Percentiles rank a stretch among this genome's conserved stretches.
Conservation (phyloP, 2,329 filamentous ascomycete genomes). For the Fusarium tricinctum region DNA sequence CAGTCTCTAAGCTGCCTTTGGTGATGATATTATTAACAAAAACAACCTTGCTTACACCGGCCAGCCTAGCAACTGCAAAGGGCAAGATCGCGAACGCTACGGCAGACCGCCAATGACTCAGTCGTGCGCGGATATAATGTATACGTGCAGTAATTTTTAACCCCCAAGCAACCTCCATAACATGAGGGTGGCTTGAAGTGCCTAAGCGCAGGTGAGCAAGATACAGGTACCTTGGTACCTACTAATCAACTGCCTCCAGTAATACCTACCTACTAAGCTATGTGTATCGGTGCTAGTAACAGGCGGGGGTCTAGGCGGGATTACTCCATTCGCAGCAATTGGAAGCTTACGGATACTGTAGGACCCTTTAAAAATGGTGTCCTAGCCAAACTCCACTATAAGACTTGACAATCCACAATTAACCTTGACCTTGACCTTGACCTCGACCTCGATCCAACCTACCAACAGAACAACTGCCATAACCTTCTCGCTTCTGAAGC, state of each 20-base stretch:
- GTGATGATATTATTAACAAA: not conserved
- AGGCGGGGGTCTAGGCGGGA: not conserved
- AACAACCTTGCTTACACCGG: constrained; percentile 11
- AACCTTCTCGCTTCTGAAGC: not conserved
- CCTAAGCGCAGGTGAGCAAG: too few species aligned
- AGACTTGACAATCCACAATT: constrained; percentile 15
- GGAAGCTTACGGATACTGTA: not conserved
- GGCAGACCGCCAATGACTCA: not conserved
- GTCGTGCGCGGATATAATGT: not conserved
- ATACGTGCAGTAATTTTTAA: not conserved
- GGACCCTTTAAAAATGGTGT: not conserved
- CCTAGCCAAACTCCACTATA: constrained; percentile 12
- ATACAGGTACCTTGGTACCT: too few species aligned
- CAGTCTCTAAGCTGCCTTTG: constrained; percentile 17
- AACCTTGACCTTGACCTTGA: constrained; percentile 15
- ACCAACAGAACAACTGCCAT: constrained; percentile 2
- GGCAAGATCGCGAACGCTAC: not conserved
- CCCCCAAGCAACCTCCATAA: too few species aligned
- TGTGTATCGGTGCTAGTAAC: not conserved
- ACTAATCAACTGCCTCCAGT: not conserved
- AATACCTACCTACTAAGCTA: not conserved
- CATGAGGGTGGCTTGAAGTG: too few species aligned
- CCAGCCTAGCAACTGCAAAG: not conserved
- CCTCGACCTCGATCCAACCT: not conserved
- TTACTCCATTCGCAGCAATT: not conserved